Conservation (phyloP, 1,139 yeast species). For the Geotrichum siamense region DNA sequence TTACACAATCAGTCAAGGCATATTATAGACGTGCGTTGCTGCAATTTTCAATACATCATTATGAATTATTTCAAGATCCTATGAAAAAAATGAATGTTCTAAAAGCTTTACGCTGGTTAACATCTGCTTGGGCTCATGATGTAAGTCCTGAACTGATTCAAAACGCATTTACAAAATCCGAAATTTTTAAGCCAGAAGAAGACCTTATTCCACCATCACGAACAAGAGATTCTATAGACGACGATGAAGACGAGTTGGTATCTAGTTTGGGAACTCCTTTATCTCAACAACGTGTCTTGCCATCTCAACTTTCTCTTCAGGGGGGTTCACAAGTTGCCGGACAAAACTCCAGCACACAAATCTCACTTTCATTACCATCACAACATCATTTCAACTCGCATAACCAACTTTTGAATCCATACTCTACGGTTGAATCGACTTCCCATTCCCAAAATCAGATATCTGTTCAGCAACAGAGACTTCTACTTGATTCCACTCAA, state of each 20-base stretch:
- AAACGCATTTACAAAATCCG: constrained; percentile 12
- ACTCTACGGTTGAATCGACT: constrained; percentile 1
- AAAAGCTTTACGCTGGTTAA: constrained; percentile 15
- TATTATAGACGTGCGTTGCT: constrained; percentile 10
- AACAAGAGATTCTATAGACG: not conserved
- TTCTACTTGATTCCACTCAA: not conserved
- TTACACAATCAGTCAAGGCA: constrained; percentile 13
- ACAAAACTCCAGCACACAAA: not conserved
- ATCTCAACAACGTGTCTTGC: constrained; percentile 7
- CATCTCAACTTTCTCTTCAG: constrained; percentile 5
- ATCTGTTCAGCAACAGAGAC: constrained; percentile 4
- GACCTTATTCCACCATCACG: not conserved
- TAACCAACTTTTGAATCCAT: constrained; percentile 8
- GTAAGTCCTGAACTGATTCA: constrained; percentile 10
- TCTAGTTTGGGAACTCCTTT: constrained; percentile 1
- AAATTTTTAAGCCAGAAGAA: constrained; percentile 8
- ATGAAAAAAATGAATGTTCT: constrained; percentile 17
- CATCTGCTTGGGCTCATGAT: constrained; percentile 16
- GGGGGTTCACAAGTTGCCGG: constrained; percentile 2
- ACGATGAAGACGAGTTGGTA: constrained; percentile 6
- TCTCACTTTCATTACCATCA: constrained; percentile 8
- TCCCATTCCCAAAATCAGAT: constrained; percentile 4
- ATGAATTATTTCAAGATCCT: constrained; percentile 16
- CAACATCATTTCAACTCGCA: constrained; percentile 8
- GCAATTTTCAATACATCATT: constrained; percentile 13